Evolutionary conservation across 441 rosid species (phyloP), one percentile per base, ranked within the genome.

Genomic region (Viola pubescens): DNA sequence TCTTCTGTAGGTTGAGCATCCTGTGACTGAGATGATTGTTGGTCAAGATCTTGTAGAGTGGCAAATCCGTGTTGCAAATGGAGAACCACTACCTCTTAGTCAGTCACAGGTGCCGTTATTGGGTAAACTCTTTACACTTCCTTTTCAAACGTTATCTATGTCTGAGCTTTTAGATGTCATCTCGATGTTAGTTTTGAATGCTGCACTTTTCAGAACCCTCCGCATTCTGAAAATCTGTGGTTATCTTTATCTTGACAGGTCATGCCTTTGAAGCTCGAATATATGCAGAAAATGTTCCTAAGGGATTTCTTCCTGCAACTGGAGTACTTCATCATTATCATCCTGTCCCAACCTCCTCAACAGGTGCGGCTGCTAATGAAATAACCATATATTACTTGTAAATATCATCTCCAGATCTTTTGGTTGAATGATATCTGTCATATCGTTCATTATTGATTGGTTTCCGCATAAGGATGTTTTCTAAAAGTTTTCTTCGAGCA

Each of bases 1-100:
- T 68, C 68, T 14, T 72, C 64, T 66, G 62, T 65, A 89, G 98
- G 96, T 89, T 61, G 98, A 92, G 64, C 98, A 92, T 83, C 98
- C 97, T 56, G 98, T 92, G 69, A 92, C 98, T 0, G 98, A 89
- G 89, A 92, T 92, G 98, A 83, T 92, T 62, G 90, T 89, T 41
- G 83, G 86, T 65, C 95, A 87, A 83, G 98, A 92, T 86, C 92
- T 92, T 62, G 97, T 89, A 41, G 95, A 92, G 75, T 87, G 97
- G 94, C 97, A 92, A 79, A 82, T 92, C 63, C 78, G 81, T 52
- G 87, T 89, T 73, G 98, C 97, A 61, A 92, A 87, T 75, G 96
- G 94, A 43, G 91, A 89, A 68, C 77, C 79, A 59, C 94, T 92
- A 65, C 94, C 98, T 55, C 80, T 84, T 40, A 77, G 71, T 80